phyloP scores from a whole-genome alignment of 768 basidiomycete species.

The Mycena capillaripes region DNA sequence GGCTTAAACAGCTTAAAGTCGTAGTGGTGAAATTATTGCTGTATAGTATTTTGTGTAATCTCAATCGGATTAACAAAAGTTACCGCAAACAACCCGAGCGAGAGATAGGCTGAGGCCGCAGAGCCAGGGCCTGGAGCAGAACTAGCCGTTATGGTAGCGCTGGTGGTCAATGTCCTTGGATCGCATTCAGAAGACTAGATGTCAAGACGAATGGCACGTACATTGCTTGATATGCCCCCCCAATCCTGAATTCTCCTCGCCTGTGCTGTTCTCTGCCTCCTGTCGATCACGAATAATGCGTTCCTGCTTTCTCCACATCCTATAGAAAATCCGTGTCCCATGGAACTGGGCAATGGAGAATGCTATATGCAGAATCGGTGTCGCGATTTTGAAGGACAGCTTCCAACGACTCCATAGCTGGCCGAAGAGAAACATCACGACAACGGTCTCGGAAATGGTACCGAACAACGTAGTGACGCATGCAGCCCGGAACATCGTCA shows the following conservation, averaged over 20 bases:
- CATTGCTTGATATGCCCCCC: neutral
- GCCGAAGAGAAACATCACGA: constrained; percentile 13
- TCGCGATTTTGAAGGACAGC: constrained; percentile 11
- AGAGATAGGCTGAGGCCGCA: neutral
- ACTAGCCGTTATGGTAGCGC: too few relatives aligned
- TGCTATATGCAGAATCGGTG: constrained; percentile 12
- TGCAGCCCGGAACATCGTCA: constrained; percentile 12
- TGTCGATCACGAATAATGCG: constrained; percentile 6
- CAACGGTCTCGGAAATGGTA: constrained; percentile 10
- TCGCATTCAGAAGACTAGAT: neutral
- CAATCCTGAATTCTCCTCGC: neutral
- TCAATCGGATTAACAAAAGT: too few relatives aligned
- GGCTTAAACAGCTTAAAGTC: too few relatives aligned
- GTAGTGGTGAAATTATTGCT: too few relatives aligned
- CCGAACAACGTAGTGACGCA: constrained; percentile 13
- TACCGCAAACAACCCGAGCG: too few relatives aligned
- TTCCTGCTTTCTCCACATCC: constrained; percentile 21
- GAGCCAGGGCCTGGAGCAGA: too few relatives aligned
- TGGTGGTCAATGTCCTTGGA: neutral
- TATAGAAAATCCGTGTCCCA: constrained; percentile 15
- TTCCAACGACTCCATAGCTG: constrained; percentile 14
- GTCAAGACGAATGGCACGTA: neutral
- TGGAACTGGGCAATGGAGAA: constrained; percentile 22
- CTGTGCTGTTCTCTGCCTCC: neutral
- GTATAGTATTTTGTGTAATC: too few relatives aligned